phyloP scores from a whole-genome alignment of 352 stramenopile species.

The Phytophthora vignae region DNA sequence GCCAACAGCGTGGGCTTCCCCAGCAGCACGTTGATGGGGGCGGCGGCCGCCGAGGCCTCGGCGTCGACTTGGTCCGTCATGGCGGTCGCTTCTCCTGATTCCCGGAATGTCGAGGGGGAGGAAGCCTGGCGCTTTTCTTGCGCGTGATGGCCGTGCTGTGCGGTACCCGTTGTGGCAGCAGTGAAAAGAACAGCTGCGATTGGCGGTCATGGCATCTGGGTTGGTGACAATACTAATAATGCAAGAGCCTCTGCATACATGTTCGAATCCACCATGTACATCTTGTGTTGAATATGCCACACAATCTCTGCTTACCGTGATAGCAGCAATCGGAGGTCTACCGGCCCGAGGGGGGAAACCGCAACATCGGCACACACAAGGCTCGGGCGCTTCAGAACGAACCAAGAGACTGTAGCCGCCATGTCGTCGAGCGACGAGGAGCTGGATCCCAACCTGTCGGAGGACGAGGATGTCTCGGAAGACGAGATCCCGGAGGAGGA shows the following conservation, averaged over 20 bases:
- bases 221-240: slow-evolving; percentile 9
- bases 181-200: neutral
- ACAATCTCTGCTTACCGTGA: slow-evolving; percentile 5
- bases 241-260: neutral
- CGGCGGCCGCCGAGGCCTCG: slow-evolving; percentile 12
- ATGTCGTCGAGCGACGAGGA: slow-evolving; percentile 92
- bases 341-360: slow-evolving; percentile 23
- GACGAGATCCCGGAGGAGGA: slow-evolving; percentile 83
- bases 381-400: slow-evolving; percentile 31
- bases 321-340: slow-evolving; percentile 22
- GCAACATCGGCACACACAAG: neutral
- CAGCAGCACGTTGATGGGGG: slow-evolving; percentile 55
- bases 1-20: slow-evolving; percentile 66
- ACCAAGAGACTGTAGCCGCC: slow-evolving; percentile 25
- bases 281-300: slow-evolving; percentile 1
- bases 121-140: slow-evolving; percentile 40
- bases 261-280: neutral
- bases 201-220: neutral
- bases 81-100: slow-evolving; percentile 34
- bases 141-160: slow-evolving; percentile 4
- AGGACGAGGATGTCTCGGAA: slow-evolving; percentile 78
- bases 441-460: slow-evolving; percentile 84
- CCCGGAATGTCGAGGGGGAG: slow-evolving; percentile 37
- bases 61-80: slow-evolving; percentile 42
- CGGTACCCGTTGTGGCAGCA: slow-evolving; percentile 6